Evolutionary conservation across 371 early-diverging fungal genomes (phyloP).

Genomic region (Rhizopus arrhizus): DNA sequence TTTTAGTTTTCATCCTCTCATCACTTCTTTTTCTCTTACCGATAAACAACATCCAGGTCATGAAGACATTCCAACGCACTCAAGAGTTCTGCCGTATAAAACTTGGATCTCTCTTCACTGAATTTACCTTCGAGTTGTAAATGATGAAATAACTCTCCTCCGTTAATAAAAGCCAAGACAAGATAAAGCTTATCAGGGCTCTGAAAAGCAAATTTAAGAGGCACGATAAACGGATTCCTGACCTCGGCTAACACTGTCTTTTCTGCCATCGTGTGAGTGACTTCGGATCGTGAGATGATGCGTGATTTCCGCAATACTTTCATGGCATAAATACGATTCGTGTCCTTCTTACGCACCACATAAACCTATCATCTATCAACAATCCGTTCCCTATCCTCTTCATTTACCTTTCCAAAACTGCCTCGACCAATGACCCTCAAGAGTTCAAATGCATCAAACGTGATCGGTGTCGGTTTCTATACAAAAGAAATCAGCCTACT

Average conservation of each 20-base stretch:
- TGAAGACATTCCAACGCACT: constrained; percentile 89
- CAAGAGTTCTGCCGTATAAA: constrained; percentile 77
- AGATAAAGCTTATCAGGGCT: constrained; percentile 86
- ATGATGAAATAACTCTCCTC: constrained; percentile 95
- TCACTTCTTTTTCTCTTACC: constrained; percentile 33
- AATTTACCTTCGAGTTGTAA: constrained; percentile 81
- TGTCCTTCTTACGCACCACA: constrained; percentile 94
- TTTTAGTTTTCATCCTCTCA: neutral
- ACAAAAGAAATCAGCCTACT: too few relatives aligned
- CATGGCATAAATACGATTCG: constrained; percentile 97
- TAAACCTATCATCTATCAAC: constrained; percentile 62
- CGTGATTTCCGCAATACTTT: constrained; percentile 93
- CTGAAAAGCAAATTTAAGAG: constrained; percentile 88
- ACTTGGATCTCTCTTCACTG: constrained; percentile 65
- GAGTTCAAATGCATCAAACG: constrained; percentile 91
- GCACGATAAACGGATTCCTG: constrained; percentile 87
- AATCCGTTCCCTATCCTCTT: neutral
- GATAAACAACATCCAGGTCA: constrained; percentile 85
- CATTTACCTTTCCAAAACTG: constrained; percentile 88
- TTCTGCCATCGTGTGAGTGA: constrained; percentile 88
- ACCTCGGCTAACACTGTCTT: constrained; percentile 85
- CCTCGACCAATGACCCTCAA: constrained; percentile 96
- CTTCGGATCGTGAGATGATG: constrained; percentile 89
- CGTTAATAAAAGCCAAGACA: constrained; percentile 90
- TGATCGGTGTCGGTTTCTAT: constrained; percentile 4